Evolutionary conservation across 2,329 filamentous ascomycete genomes (phyloP), one percentile per base, ranked within the genome.

Genomic region (Aureobasidium sp.): DNA sequence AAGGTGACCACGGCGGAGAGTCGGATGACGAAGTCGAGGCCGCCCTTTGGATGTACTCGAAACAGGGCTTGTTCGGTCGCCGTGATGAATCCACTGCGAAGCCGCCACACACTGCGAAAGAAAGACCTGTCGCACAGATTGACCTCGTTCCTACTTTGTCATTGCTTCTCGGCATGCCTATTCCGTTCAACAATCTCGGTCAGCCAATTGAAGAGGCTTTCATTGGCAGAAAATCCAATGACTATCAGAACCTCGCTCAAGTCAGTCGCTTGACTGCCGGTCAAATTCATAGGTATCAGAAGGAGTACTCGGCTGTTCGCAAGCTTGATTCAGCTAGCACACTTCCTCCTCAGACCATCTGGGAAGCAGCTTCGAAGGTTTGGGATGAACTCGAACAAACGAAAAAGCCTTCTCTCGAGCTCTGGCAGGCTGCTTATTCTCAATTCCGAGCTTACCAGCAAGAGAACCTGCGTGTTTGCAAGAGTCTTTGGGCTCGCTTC

Each of bases 21-120:
- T 97, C 93, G 36, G 90, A 97, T 67, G 91, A 97, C 66, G 94
- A 99, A 73, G 85, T 99, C 7, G 86, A 99, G 74, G 91, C 94
- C 61, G 91, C 94, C 2, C 75, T 99, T 50, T 99, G 94, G 93
- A 96, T 99, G 91, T 99, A 97, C 73, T 96, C 94, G 1, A 96
- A 92, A 74, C 87, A 85, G 67, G 86, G 86, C 0, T 74, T 90
- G 10, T 99, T 99, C 73, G 94, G 94, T 16, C 86, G 91, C 42
- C 89, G 85, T 1, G 80, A 83, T 53, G 77, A 83, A 3, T 82
- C 84, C 6, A 82, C 81, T 66, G 71, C 76, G 15, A 76, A 79
- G n/a, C 83, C 84, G 6, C 83, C 84, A 7, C 74, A 77, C n/a
- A 90, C 83, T 27, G 91, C 92, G 44, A 95, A 94, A 72, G 83